Percentiles rank a stretch among this genome's conserved stretches.
These are phyloP conservation scores for Pleurotus pulmonarius DNA, from an alignment of 768 basidiomycete species.

Conservation along the genomic window DNA sequence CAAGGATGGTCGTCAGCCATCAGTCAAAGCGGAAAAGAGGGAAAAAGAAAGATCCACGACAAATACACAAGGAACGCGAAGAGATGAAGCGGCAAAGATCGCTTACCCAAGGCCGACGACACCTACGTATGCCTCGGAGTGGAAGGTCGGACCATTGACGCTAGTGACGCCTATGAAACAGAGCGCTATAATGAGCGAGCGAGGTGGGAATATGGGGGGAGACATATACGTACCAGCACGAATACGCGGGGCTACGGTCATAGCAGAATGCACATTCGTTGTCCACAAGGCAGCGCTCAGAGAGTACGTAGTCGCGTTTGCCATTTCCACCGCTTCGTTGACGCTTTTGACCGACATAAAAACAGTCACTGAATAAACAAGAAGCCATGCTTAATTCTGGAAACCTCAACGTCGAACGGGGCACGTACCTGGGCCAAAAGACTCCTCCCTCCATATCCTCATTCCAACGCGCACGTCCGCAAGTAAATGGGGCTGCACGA, in stretches of 20 bases:
- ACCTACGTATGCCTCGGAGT: constrained; percentile 35
- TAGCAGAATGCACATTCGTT: constrained; percentile 35
- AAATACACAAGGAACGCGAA: no score
- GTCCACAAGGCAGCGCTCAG: constrained; percentile 54
- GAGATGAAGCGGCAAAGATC: neutral
- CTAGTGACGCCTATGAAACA: constrained; percentile 39
- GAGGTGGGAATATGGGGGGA: neutral
- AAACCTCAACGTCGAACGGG: no score
- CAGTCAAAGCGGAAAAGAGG: neutral
- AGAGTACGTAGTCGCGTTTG: constrained; percentile 52
- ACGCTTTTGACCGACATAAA: constrained; percentile 44
- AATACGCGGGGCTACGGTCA: constrained; percentile 43
- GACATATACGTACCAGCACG: constrained; percentile 33
- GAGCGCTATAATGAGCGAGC: no score
- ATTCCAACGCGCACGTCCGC: constrained; percentile 45
- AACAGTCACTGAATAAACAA: constrained; percentile 26
- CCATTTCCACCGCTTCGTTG: constrained; percentile 52
- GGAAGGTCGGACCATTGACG: constrained; percentile 53
- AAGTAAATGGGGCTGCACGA: constrained; percentile 52
- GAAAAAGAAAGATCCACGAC: neutral
- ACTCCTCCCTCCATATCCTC: constrained; percentile 53
- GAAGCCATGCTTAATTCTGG: no score
- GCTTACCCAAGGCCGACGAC: constrained; percentile 45
- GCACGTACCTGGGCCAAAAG: constrained; percentile 44
- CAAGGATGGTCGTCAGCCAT: neutral